Conservation (phyloP, 306 rosid species). For the Spatholobus suberectus region DNA sequence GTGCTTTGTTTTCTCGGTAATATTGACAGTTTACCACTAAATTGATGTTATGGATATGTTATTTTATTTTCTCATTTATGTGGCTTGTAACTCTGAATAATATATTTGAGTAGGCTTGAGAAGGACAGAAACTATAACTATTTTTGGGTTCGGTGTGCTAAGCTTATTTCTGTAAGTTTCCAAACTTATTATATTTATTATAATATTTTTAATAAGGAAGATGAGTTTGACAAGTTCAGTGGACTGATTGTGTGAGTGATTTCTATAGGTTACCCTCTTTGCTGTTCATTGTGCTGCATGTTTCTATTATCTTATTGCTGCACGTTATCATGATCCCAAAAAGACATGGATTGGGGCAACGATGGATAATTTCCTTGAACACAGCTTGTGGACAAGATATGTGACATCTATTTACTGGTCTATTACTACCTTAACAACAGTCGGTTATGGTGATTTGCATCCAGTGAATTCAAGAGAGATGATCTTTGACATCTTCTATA, state of each 20-base stretch:
- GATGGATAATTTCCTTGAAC: slow-evolving; percentile 54
- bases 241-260: slow-evolving; percentile 14
- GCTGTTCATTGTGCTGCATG: slow-evolving; percentile 91
- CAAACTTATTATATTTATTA: not conserved
- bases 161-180: slow-evolving; percentile 81
- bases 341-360: slow-evolving; percentile 80
- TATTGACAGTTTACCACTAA: not conserved
- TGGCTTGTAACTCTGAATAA: not conserved
- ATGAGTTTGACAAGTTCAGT: not conserved
- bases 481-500: slow-evolving; percentile 83
- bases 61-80: not conserved
- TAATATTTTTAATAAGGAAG: not conserved
- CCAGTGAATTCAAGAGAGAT: slow-evolving; percentile 89
- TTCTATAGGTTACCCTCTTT: slow-evolving; percentile 83
- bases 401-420: slow-evolving; percentile 92
- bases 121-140: slow-evolving; percentile 86
- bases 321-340: slow-evolving; percentile 66
- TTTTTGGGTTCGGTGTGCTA: slow-evolving; percentile 92
- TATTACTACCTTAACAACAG: slow-evolving; percentile 87
- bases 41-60: not conserved
- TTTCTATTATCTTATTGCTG: slow-evolving; percentile 87
- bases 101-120: slow-evolving; percentile 68
- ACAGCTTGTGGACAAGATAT: slow-evolving; percentile 73
- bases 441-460: slow-evolving; percentile 94
- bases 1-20: slow-evolving; percentile 83